These are phyloP conservation scores for Nitzschia putrida DNA, from an alignment of 108 stramenopile genomes.

Conservation along the genomic window DNA sequence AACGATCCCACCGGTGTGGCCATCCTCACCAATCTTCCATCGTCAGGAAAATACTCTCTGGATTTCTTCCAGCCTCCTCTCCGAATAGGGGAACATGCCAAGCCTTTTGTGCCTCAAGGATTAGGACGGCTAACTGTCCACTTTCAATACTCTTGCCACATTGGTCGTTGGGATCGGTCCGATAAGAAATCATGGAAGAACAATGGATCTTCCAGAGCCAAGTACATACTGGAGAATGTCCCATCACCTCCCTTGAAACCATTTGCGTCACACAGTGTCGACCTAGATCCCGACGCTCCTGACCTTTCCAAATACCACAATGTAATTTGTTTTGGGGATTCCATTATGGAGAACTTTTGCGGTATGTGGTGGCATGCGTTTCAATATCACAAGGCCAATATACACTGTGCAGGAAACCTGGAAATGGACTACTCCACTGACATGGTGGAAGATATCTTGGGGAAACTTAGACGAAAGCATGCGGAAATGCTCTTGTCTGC, in stretches of 20 bases:
- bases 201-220: conserved; percentile 1
- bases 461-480: background rate
- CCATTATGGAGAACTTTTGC: too few relatives aligned
- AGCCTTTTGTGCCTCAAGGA: background rate
- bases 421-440: too few relatives aligned
- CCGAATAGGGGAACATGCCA: too few relatives aligned
- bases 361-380: too few relatives aligned
- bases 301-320: too few relatives aligned
- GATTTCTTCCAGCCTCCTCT: too few relatives aligned
- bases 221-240: background rate
- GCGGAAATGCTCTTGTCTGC: background rate
- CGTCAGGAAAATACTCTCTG: too few relatives aligned
- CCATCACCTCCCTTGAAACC: conserved; percentile 11
- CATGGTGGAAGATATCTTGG: background rate
- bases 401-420: too few relatives aligned
- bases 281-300: too few relatives aligned
- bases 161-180: conserved; percentile 7
- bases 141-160: conserved; percentile 38
- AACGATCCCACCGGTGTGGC: background rate
- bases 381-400: too few relatives aligned
- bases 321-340: too few relatives aligned
- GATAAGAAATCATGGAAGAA: conserved; percentile 10
- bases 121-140: conserved; percentile 7
- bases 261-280: conserved; percentile 8
- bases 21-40: background rate